Percentiles rank a stretch among this genome's conserved stretches.
Conservation (phyloP, 306 rosid species). For the Cicer arietinum region DNA sequence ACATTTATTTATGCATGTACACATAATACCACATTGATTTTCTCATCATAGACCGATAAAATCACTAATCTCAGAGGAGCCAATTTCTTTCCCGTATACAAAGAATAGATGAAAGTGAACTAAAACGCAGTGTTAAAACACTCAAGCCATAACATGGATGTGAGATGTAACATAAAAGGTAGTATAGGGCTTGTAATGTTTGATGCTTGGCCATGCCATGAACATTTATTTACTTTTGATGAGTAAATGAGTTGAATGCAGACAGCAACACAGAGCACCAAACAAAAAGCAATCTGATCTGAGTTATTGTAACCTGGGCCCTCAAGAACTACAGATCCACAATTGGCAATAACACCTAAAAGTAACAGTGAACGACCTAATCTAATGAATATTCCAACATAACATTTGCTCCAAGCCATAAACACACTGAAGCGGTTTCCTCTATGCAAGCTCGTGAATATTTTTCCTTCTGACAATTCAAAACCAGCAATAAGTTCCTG, state of each 20-base stretch:
- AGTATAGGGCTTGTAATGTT: background rate
- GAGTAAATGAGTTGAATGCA: slow-evolving; percentile 12
- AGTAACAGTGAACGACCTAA: slow-evolving; percentile 58
- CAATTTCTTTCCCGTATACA: background rate
- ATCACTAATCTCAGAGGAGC: background rate
- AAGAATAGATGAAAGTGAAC: slow-evolving; percentile 21
- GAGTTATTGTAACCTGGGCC: slow-evolving; percentile 86
- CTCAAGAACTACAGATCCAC: slow-evolving; percentile 81
- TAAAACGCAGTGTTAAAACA: slow-evolving; percentile 12
- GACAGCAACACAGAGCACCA: slow-evolving; percentile 1
- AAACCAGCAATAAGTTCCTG: slow-evolving; percentile 78
- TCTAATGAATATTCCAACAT: slow-evolving; percentile 82
- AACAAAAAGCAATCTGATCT: slow-evolving; percentile 52
- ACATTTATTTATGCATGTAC: background rate
- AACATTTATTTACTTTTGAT: background rate
- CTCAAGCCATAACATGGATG: background rate
- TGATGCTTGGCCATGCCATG: background rate
- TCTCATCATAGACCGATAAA: background rate
- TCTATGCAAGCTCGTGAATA: slow-evolving; percentile 66
- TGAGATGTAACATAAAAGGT: background rate
- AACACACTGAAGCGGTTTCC: slow-evolving; percentile 67
- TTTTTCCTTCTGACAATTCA: slow-evolving; percentile 83
- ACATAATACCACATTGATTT: no score
- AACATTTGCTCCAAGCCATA: slow-evolving; percentile 85
- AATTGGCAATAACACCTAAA: slow-evolving; percentile 32